These are phyloP conservation scores for Apiotrichum siamense DNA, from an alignment of 1,284 basidiomycete species.

Conservation along the genomic window DNA sequence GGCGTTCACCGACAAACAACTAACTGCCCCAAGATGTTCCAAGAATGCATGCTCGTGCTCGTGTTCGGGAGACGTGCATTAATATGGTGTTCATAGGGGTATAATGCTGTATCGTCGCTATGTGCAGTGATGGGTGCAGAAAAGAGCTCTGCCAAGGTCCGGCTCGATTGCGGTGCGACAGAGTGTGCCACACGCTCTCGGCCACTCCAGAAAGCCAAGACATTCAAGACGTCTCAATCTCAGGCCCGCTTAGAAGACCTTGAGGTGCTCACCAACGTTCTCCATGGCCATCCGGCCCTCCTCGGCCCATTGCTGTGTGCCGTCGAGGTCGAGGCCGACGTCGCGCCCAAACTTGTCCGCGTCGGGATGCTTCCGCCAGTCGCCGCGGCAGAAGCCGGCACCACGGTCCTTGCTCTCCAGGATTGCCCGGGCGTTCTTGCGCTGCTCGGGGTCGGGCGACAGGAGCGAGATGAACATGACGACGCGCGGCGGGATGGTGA, in stretches of 20 bases:
- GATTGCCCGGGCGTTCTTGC: constrained; percentile 24
- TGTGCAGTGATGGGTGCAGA: too few relatives aligned
- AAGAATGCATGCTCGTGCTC: too few relatives aligned
- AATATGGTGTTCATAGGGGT: too few relatives aligned
- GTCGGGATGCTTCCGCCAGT: constrained; percentile 40
- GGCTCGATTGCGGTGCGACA: too few relatives aligned
- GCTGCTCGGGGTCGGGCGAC: constrained; percentile 16
- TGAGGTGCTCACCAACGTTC: constrained; percentile 25
- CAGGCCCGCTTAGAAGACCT: neutral
- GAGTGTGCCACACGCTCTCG: too few relatives aligned
- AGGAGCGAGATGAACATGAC: constrained; percentile 27
- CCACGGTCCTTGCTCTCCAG: constrained; percentile 34
- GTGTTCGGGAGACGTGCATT: too few relatives aligned
- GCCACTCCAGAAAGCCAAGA: too few relatives aligned
- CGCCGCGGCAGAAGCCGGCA: constrained; percentile 31
- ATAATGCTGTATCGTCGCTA: too few relatives aligned
- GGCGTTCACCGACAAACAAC: too few relatives aligned
- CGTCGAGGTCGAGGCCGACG: constrained; percentile 22
- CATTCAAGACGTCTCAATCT: too few relatives aligned
- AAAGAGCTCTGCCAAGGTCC: too few relatives aligned
- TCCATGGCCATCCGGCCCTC: constrained; percentile 27
- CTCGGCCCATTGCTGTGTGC: constrained; percentile 27
- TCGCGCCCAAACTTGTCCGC: constrained; percentile 29
- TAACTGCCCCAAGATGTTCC: too few relatives aligned
- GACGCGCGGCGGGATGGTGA: constrained; percentile 63